Base-by-base conservation (phyloP, 768 basidiomycete species). In the Polyporus arcularius region DNA sequence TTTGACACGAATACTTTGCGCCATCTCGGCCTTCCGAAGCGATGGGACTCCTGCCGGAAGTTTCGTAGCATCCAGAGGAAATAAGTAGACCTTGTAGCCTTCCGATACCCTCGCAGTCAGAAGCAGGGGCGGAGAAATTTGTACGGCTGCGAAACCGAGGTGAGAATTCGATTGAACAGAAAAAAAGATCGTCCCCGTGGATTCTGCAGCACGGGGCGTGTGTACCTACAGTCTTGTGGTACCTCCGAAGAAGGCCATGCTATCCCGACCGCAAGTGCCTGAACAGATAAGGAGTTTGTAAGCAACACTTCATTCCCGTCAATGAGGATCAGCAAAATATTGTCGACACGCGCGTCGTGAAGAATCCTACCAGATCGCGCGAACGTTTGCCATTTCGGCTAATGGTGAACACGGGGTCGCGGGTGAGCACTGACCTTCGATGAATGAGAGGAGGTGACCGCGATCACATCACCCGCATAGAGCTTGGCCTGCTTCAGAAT, bases 241-340 rank as follows among this genome's bases (percentile, higher is more conserved):
- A 87, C 55, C 8, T 89, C 87, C 47, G 80, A 67, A 41, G 87
- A 88, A n/a, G 90, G 90, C 91, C 91, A 93, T 66, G 83, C 80
- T 48, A 86, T 75, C 5, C 91, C 92, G 55, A 92, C 76, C 12
- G 86, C 83, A 71, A 87, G 86, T 46, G 78, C 73, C 87, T 89
- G 59, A 63, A 46, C 21, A 26, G 21, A 26, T 26, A 26, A 26
- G 56, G 26, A 12, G 18, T 51, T 8, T 26, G 41, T 61, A 45
- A 63, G 30, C 9, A 51, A 46, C 48, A 31, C 18, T 49, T 43
- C 46, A 55, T 39, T 16, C 43, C 32, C 21, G 43, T 9, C 38
- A 31, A 32, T 28, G 11, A 26, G 21, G 2, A 26, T 26, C 21
- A 26, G 21, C 2, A 26, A 26, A 26, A 26, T 1, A 26, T 1